Base-by-base conservation (phyloP, 331 rosid genomes). In the Dryas integrifolia region DNA sequence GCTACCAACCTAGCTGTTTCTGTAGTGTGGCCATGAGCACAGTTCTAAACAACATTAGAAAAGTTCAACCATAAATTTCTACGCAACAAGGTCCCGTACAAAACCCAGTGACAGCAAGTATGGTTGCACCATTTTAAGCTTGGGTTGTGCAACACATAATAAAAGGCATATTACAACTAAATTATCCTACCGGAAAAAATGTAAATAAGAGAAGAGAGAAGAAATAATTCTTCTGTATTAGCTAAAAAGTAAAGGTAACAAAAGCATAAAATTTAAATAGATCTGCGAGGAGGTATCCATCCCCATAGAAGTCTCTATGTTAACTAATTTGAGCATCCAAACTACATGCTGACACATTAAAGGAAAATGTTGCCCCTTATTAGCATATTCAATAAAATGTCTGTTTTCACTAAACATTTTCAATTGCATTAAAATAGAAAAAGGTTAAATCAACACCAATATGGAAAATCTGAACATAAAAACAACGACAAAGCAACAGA, bases 111-210 rank as follows among this genome's bases (percentile, higher is more conserved):
- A 35, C 74, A 11, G 9, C 53, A 55, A 9, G 26, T 8, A 13
- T 40, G 44, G 40, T 39, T 61, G 30, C 67, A 60, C 66, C 66
- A 38, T 35, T 14, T 60, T 11, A 70, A 70, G 52, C 64, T 14
- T 57, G 74, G 39, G 52, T 43, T 55, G 2, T 43, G 48, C 18
- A 69, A 41, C 62, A 69, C 62, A 57, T 51, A 70, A 24, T 52
- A 26, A 66, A 47, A 6, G 43, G 44, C 35, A 13, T 47, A 24
- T 5, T 26, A 15, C 53, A 65, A 26, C 21, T 12, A 47, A 12
- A 4, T 24, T 65, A 12, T 45, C 57, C 69, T 9, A 15, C 16
- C n/a, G 38, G 3, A 18, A 57, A 12, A 2, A 16, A 44, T 43
- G 13, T 43, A 9, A 1, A 45, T 26, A 65, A 45, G 70, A 65